Evolutionary conservation across 106 monocot genomes (phyloP), one percentile per base, ranked within the genome.

Genomic region (Dendrobium officinale): DNA sequence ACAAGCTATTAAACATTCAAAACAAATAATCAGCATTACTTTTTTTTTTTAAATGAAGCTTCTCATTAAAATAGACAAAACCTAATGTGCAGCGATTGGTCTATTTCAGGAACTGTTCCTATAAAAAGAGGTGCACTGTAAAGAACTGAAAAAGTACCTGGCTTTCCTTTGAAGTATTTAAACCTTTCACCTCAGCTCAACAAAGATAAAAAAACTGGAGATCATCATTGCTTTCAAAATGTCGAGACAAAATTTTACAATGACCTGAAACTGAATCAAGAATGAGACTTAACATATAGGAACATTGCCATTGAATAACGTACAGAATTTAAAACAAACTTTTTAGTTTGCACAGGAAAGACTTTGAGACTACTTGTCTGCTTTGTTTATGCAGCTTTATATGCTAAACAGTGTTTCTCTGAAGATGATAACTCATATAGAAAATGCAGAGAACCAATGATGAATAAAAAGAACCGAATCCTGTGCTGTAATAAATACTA

Each of bases 81-180:
- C 20, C 19, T 4, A 76, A 49, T 26, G 18, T 76, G 48, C 49
- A 76, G 49, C 19, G 76, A 42, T 49, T 49, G 49, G 76, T 76
- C 76, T 76, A 76, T 76, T 76, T 49, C 49, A 26, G 76, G 26
- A 51, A 76, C 76, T 26, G 76, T 76, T 48, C n/a, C 76, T 44
- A 49, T 76, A 49, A 76, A 76, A 76, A 76, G 76, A 76, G 29
- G 48, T 13, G 11, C 76, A n/a, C 76, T 49, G 76, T 49, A 76
- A 75, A 74, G 74, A 74, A 27, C 76, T 76, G 49, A 16, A 49
- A 76, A 76, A 49, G 26, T 13, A 47, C n/a, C 20, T 48, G 8
- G 11, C 43, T 31, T 16, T 75, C 17, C 44, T 20, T 49, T 76
- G 11, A 48, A 76, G 26, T 29, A 76, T 51, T 51, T 45, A 42